Evolutionary conservation across 1,284 basidiomycete species (phyloP), one percentile per base, ranked within the genome.

Genomic region (Lentinula novae-zelandiae): DNA sequence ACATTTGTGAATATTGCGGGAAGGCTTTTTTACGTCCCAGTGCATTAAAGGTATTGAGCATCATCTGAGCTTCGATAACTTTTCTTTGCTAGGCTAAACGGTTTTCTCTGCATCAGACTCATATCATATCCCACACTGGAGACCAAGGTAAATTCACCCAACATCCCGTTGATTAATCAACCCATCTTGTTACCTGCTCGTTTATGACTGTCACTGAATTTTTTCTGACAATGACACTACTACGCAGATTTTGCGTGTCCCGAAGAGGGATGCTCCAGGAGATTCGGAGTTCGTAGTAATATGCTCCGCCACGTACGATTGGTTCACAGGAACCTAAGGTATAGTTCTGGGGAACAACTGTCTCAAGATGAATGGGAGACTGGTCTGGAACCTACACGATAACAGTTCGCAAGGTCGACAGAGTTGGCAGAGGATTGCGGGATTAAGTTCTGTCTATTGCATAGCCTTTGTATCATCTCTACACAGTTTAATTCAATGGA

Each of bases 41-140:
- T 46, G 54, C 54, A 15, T 36, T 56, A 17, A 56, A 56, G 54
- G 54, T 56, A 33, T 42, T 6, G n/a, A 4, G 6, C 15, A 10
- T 38, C 33, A 27, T 27, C 27, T 27, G 17, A 42, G 15, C 7
- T 53, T 39, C 5, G 5, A 12, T 34, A 38, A 39, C n/a, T 34
- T 34, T 13, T 31, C 7, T 10, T 22, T 34, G 13, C 27, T 12
- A 46, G 44, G 5, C n/a, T 9, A 22, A 9, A 22, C 17, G 15
- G 44, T 8, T 20, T 27, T 6, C 44, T 46, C 22, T 46, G 44
- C 31, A 50, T 33, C 8, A 56, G 54, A 56, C 54, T 34, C 54
- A 56, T 34, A 9, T 56, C 54, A 56, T 56, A 15, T 56, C 54
- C 4, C 54, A 56, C 54, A 56, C 54, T 46, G 54, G 54, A 56